These are phyloP conservation scores for Nakaseomyces uthaithaninus DNA, from an alignment of 1,139 yeast genomes.

Conservation along the genomic window DNA sequence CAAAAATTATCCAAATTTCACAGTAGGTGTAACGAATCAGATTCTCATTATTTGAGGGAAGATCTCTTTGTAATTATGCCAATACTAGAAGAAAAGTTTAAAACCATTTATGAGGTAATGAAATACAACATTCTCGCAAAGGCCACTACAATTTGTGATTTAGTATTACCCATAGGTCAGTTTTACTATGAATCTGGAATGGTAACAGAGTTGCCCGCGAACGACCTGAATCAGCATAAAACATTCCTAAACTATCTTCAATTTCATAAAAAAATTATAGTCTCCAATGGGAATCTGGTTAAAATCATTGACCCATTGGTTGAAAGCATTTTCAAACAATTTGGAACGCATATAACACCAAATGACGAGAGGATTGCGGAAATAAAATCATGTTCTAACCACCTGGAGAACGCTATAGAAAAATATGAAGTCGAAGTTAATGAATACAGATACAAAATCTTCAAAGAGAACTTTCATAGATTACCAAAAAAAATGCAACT, in stretches of 20 bases:
- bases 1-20: neutral
- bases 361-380: constrained; percentile 20
- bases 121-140: constrained; percentile 13
- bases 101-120: constrained; percentile 12
- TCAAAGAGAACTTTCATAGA: constrained; percentile 9
- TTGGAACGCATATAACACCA: constrained; percentile 23
- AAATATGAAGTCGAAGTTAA: constrained; percentile 9
- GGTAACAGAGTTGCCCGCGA: constrained; percentile 4
- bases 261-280: constrained; percentile 15
- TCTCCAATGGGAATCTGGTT: constrained; percentile 14
- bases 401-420: neutral
- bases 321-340: constrained; percentile 8
- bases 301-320: constrained; percentile 19
- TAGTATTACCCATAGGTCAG: constrained; percentile 18
- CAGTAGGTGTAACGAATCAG: neutral
- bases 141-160: constrained; percentile 21
- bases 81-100: constrained; percentile 13
- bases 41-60: constrained; percentile 19
- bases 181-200: constrained; percentile 18
- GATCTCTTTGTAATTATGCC: constrained; percentile 15
- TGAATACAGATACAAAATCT: constrained; percentile 12
- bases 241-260: constrained; percentile 20
- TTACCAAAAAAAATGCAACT: constrained; percentile 16
- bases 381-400: neutral
- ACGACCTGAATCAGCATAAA: constrained; percentile 14